phyloP scores from a whole-genome alignment of 345 rosid genomes.

The Garcia nutans region DNA sequence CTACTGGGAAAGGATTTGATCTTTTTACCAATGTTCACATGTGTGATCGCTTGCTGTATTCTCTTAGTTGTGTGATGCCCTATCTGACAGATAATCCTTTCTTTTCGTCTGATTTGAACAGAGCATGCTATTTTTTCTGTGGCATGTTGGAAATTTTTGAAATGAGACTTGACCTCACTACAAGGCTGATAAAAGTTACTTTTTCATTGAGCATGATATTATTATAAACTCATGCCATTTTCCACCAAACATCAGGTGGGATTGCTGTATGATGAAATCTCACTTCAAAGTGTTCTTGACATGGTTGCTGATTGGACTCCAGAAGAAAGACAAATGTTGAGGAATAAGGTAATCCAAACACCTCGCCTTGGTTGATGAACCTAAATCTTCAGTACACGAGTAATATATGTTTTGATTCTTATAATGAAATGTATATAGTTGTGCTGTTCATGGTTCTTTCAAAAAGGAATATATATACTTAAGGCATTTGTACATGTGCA shows the following conservation, averaged over 20 bases:
- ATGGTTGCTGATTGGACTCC: slow-evolving; percentile 89
- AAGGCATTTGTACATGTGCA: too few species aligned
- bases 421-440: too few species aligned
- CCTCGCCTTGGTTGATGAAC: not conserved
- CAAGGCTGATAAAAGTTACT: not conserved
- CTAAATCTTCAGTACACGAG: not conserved
- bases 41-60: too few species aligned
- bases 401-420: too few species aligned
- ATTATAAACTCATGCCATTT: slow-evolving; percentile 16
- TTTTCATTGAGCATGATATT: not conserved
- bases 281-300: slow-evolving; percentile 74
- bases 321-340: slow-evolving; percentile 86
- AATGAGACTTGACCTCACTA: not conserved
- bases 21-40: too few species aligned
- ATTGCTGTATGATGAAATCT: slow-evolving; percentile 74
- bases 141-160: too few species aligned
- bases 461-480: not conserved
- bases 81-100: too few species aligned
- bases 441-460: too few species aligned
- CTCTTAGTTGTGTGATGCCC: too few species aligned
- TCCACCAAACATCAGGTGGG: slow-evolving; percentile 65
- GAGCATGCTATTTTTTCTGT: too few species aligned
- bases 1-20: too few species aligned
- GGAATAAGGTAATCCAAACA: slow-evolving; percentile 60
- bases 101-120: too few species aligned